Percentiles rank a stretch among this genome's conserved stretches.
phyloP scores from a whole-genome alignment of 768 basidiomycete species.

The Boletus tylopilopsis region DNA sequence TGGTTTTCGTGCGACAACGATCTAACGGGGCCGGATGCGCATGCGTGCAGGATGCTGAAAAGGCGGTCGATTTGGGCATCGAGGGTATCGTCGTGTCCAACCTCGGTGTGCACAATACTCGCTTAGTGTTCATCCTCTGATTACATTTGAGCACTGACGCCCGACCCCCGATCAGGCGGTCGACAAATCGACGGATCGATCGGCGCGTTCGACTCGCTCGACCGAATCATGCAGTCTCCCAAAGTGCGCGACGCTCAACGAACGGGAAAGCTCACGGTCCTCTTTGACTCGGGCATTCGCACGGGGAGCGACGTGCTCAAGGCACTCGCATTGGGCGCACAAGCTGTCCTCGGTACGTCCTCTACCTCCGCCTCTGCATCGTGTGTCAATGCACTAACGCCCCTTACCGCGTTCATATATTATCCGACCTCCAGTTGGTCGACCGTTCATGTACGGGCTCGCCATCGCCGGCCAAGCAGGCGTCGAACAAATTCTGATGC shows the following conservation, averaged over 20 bases:
- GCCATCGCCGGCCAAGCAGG: slow-evolving; percentile 46
- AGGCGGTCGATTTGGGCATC: slow-evolving; percentile 57
- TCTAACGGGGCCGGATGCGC: no score
- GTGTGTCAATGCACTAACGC: no score
- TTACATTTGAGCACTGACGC: background rate
- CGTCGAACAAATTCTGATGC: slow-evolving; percentile 45
- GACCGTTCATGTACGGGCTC: slow-evolving; percentile 47
- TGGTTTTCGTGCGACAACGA: no score
- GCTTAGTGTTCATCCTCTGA: no score
- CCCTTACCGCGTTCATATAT: no score
- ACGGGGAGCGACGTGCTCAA: slow-evolving; percentile 52
- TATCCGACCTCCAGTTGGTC: slow-evolving; percentile 39
- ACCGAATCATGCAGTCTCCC: slow-evolving; percentile 59
- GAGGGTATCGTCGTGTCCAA: slow-evolving; percentile 81
- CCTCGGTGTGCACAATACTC: slow-evolving; percentile 63
- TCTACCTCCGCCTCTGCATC: no score
- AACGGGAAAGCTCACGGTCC: slow-evolving; percentile 57
- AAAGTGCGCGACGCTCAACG: slow-evolving; percentile 55
- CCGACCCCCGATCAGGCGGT: slow-evolving; percentile 49
- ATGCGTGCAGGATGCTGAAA: slow-evolving; percentile 41
- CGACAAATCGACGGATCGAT: slow-evolving; percentile 79
- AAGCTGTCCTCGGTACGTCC: slow-evolving; percentile 44
- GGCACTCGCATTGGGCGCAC: slow-evolving; percentile 55
- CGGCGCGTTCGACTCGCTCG: slow-evolving; percentile 66
- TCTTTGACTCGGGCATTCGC: slow-evolving; percentile 65